A percentile compares a stretch with the other conserved stretches of the same genome.
Evolutionary conservation across 257 asterid species (phyloP).

Genomic region (Leptodermis oblonga): DNA sequence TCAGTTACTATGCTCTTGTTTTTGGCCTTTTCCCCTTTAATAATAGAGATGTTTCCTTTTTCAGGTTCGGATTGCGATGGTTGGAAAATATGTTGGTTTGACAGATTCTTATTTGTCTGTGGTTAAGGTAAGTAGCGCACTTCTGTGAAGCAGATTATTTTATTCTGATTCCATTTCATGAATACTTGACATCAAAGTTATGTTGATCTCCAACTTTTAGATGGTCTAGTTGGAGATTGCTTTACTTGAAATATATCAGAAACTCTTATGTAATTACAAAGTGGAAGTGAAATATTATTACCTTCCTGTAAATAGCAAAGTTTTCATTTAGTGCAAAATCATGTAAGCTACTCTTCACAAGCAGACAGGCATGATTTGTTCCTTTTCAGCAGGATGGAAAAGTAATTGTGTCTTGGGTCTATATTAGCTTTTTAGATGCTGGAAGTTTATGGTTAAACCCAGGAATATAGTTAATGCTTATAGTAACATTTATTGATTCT

Average conservation of each 20-base stretch:
- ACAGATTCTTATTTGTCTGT: slow-evolving; percentile 94
- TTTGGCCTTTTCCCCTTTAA: not conserved
- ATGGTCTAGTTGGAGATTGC: not conserved
- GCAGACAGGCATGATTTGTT: not conserved
- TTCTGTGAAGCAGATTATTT: not conserved
- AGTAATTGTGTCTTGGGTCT: not conserved
- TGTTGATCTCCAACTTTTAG: not conserved
- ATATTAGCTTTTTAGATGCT: not conserved
- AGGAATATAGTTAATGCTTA: not conserved
- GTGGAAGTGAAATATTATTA: not conserved
- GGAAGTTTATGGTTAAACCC: not conserved
- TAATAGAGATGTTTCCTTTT: slow-evolving; percentile 20
- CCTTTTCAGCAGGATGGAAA: not conserved
- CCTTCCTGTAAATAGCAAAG: not conserved
- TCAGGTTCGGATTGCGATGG: slow-evolving; percentile 96
- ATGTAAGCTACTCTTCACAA: not conserved
- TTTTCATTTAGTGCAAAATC: not conserved
- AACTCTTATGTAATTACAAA: not conserved
- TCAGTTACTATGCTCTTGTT: not conserved
- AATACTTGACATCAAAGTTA: not conserved
- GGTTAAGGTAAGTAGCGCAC: slow-evolving; percentile 60
- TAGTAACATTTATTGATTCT: not conserved
- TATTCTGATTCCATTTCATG: not conserved
- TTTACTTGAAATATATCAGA: not conserved
- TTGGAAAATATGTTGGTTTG: slow-evolving; percentile 96